Base-by-base conservation (phyloP, 2,329 filamentous ascomycete genomes). In the Dendryphion nanum region DNA sequence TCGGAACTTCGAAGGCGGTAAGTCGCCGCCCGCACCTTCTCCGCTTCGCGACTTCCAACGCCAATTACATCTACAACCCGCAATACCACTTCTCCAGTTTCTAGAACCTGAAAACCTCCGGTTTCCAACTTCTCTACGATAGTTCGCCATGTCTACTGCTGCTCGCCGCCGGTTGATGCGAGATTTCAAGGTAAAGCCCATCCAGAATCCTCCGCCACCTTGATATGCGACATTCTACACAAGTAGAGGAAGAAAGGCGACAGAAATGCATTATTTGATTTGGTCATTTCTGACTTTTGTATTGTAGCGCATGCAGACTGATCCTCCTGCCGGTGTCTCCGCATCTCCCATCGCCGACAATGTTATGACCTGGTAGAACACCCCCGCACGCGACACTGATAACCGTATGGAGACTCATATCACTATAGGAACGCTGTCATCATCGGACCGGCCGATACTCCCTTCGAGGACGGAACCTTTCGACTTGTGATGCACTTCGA, bases 111-210 rank as follows among this genome's bases (percentile, higher is more conserved):
- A n/a, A n/a, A n/a, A n/a, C n/a, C n/a, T n/a, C n/a, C n/a, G n/a
- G n/a, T n/a, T n/a, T n/a, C n/a, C n/a, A n/a, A n/a, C n/a, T n/a
- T n/a, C n/a, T n/a, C n/a, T n/a, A n/a, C n/a, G n/a, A 26, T 26
- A 8, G 13, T 18, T 10, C 37, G 72, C 51, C 54, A 89, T 88
- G 91, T 97, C 91, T 59, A 97, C 93, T 48, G 86, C 91, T 54
- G 93, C 93, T 54, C 86, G 93, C 66, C 87, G 93, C 66, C 89
- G 93, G 65, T 77, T 98, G 68, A 97, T 98, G 93, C 87, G 93
- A 68, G 93, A 97, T 76, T 97, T 97, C 81, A 97, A 97, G 86
- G 89, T 94, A 68, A n/a, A n/a, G n/a, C n/a, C n/a, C n/a, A n/a
- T n/a, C n/a, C n/a, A n/a, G n/a, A n/a, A n/a, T n/a, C n/a, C n/a